Percentiles rank a stretch among this genome's conserved stretches.
Conservation (phyloP, 2,329 filamentous ascomycete species). For the Fusarium cyanostomum region DNA sequence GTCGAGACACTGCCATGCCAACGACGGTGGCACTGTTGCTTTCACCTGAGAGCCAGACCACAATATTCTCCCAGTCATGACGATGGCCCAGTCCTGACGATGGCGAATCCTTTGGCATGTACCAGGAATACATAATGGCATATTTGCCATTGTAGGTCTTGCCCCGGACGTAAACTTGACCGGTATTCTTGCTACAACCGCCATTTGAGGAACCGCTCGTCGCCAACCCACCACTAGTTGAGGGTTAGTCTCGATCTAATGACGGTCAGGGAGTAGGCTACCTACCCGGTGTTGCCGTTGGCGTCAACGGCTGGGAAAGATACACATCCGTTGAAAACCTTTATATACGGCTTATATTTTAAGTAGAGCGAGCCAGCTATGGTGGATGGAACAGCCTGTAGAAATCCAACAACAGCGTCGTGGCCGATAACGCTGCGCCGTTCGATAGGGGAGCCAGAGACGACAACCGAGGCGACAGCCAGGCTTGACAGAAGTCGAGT, state of each 20-base stretch:
- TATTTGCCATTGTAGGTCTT: slow-evolving; percentile 46
- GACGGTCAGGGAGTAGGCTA: not conserved
- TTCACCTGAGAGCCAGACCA: slow-evolving; percentile 42
- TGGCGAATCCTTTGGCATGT: slow-evolving; percentile 56
- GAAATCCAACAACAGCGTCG: slow-evolving; percentile 47
- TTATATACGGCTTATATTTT: slow-evolving; percentile 50
- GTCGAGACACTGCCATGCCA: slow-evolving; percentile 51
- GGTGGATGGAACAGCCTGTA: slow-evolving; percentile 44
- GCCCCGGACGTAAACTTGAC: slow-evolving; percentile 53
- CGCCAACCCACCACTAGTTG: slow-evolving; percentile 47
- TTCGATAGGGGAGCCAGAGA: slow-evolving; percentile 39
- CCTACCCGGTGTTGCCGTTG: slow-evolving; percentile 59
- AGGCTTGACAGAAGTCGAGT: slow-evolving; percentile 33
- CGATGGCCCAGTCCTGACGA: slow-evolving; percentile 43
- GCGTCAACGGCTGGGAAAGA: slow-evolving; percentile 70
- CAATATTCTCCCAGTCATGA: slow-evolving; percentile 43
- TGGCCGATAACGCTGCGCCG: slow-evolving; percentile 45
- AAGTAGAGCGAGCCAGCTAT: slow-evolving; percentile 43
- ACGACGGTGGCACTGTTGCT: slow-evolving; percentile 41
- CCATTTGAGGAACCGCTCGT: slow-evolving; percentile 44
- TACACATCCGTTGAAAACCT: slow-evolving; percentile 68
- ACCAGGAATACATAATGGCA: slow-evolving; percentile 58
- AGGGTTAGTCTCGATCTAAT: not conserved
- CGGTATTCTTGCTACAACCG: slow-evolving; percentile 49
- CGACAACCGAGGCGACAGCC: slow-evolving; percentile 28